Base-by-base conservation (phyloP, 768 basidiomycete genomes). In the Podaxis sp. region DNA sequence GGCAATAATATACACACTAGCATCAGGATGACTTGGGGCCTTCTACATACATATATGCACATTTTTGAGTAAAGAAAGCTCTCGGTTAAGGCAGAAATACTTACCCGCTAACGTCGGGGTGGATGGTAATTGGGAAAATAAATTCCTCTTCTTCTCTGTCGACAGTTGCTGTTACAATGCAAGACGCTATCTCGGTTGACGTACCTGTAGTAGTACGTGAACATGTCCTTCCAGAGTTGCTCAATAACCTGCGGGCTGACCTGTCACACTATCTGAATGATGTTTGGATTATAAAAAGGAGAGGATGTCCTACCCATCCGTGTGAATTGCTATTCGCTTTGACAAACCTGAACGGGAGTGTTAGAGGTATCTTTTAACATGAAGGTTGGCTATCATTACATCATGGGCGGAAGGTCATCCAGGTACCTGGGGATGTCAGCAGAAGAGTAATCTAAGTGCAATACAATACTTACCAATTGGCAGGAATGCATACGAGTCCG, bases 101-200 rank as follows among this genome's bases (percentile, higher is more conserved):
- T 66, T 72, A 82, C 82, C 88, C 88, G 68, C 85, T 85, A 24
- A 89, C 88, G 66, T 91, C 89, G 1, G 90, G 90, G 66, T 91
- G 90, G 43, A 93, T 89, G 2, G 90, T 91, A 61, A 91, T 82
- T 0, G 89, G 89, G 57, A 90, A 88, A n/a, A 87, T 80, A 61
- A 88, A 87, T 70, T 83, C 79, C 66, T 84, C 81, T 71, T 87
- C 83, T 64, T 86, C 85, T 50, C 85, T 84, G 55, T 41, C 59
- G 27, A 62, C 55, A 59, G 56, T 46, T 43, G 41, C 15, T 17
- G 13, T 24, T 24, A 47, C 66, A 40, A 54, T 63, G 58, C 24
- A 65, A 54, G 47, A 52, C 41, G 11, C 49, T 15, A 17, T 9
- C 33, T 57, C 27, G 37, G 17, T 36, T 37, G 37, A 11, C 67